A percentile compares a stretch with the other conserved stretches of the same genome.
Conservation (phyloP, 331 rosid species). For the Prunus yedoensis region DNA sequence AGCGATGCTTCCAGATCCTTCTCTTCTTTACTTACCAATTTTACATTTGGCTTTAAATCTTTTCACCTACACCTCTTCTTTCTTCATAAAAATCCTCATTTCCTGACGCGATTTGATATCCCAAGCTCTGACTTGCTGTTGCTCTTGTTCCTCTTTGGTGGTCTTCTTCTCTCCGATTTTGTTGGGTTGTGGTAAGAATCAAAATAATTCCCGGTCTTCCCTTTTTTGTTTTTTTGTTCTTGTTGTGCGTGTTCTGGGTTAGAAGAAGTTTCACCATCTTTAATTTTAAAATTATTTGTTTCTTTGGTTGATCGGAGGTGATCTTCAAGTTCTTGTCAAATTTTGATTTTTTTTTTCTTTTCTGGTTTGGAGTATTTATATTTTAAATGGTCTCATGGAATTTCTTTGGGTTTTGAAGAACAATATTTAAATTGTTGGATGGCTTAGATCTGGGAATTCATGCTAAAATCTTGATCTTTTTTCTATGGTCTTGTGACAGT, state of each 20-base stretch:
- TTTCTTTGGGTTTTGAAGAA: neutral
- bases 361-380: neutral
- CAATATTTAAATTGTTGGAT: neutral
- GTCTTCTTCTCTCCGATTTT: neutral
- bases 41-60: neutral
- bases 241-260: neutral
- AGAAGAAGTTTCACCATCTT: neutral
- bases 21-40: neutral
- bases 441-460: neutral
- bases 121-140: neutral
- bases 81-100: neutral
- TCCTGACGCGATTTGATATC: constrained; percentile 5
- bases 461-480: neutral
- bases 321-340: neutral
- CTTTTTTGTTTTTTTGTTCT: neutral
- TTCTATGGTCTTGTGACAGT: constrained; percentile 3
- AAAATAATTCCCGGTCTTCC: neutral
- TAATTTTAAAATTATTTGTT: too few species aligned
- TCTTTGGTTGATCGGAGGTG: neutral
- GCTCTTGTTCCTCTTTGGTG: neutral
- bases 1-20: constrained; percentile 17
- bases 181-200: constrained; percentile 1
- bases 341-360: neutral
- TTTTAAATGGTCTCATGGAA: neutral
- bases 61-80: neutral